Evolutionary conservation across 129 eudicot species (phyloP), one percentile per base, ranked within the genome.

Genomic region (Pulicaria dysenterica): DNA sequence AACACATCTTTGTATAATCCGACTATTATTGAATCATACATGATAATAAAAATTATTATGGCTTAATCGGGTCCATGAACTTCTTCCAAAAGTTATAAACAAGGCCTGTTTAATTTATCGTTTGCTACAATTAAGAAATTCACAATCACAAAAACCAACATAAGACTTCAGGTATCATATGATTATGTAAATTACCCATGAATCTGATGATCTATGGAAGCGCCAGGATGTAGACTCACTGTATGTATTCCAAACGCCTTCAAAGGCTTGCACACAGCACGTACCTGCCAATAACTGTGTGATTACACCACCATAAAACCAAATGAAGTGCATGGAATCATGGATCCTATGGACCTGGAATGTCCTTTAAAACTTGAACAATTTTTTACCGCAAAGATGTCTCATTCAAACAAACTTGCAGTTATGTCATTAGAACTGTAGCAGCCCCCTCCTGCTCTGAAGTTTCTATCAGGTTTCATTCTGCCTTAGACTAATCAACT

Each of bases 201-300:
- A 77, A 88, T 79, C 78, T 95, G 97, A 83, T 90, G 97, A 62
- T 91, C 94, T 53, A 90, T 69, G 54, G 96, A 79, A 31, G 97
- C 89, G 67, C 95, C 99, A 19, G 92, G 68, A 85, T 95, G 99
- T 72, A 95, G 69, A 59, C 91, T 90, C 55, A 95, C 96, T 53
- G 97, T 81, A 73, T 91, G 97, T 79, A 95, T 70, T 14, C 99
- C 99, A 59, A 69, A 79, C 8, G 78, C 84, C 73, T 95, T 91
- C 77, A 95, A 73, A 70, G 96, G 86, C 76, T 88, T 95, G 95
- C 87, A 91, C 41, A 83, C 84, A 31, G 82, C 56, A 43, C 99
- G 94, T 56, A 95, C 99, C 98, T 93, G 81, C 69, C 49, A 65
- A 75, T 38, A 69, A 38, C 16, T 8, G 63, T 41, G 14, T 45